Conservation (phyloP, 2,329 filamentous ascomycete species). For the Calonectria hawksworthii region DNA sequence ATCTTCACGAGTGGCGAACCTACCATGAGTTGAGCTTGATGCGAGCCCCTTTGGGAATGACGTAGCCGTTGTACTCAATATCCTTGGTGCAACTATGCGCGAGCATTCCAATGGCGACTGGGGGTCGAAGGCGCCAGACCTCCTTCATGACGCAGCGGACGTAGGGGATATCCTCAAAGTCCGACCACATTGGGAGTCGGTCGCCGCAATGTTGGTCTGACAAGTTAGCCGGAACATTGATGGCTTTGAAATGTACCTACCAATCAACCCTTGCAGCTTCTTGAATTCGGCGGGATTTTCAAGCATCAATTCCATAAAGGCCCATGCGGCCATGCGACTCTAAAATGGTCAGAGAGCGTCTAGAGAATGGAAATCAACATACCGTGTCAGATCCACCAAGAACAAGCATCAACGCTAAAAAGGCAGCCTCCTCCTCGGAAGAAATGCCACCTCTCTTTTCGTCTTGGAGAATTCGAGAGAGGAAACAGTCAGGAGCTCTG, state of each 20-base stretch:
- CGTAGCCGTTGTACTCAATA: slow-evolving; percentile 2
- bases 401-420: slow-evolving; percentile 10
- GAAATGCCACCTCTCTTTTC: neutral
- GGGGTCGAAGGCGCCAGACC: slow-evolving; percentile 14
- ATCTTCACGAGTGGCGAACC: too few relatives aligned
- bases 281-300: neutral
- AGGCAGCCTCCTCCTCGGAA: slow-evolving; percentile 11
- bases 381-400: slow-evolving; percentile 17
- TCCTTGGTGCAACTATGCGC: slow-evolving; percentile 12
- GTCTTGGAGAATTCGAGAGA: neutral
- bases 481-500: neutral
- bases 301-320: slow-evolving; percentile 23
- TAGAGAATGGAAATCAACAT: neutral
- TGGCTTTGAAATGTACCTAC: too few relatives aligned
- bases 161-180: slow-evolving; percentile 8
- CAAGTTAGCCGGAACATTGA: too few relatives aligned
- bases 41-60: slow-evolving; percentile 15
- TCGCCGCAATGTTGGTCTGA: slow-evolving; percentile 11
- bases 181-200: slow-evolving; percentile 15
- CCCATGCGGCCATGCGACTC: slow-evolving; percentile 19
- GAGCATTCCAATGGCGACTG: slow-evolving; percentile 9
- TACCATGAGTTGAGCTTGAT: slow-evolving; percentile 19
- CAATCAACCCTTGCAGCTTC: slow-evolving; percentile 6
- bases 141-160: slow-evolving; percentile 22
- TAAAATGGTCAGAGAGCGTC: neutral